A percentile compares a stretch with the other conserved stretches of the same genome.
Evolutionary conservation across 2,329 filamentous ascomycete genomes (phyloP).

Genomic region (Emergomyces pasteurianus): DNA sequence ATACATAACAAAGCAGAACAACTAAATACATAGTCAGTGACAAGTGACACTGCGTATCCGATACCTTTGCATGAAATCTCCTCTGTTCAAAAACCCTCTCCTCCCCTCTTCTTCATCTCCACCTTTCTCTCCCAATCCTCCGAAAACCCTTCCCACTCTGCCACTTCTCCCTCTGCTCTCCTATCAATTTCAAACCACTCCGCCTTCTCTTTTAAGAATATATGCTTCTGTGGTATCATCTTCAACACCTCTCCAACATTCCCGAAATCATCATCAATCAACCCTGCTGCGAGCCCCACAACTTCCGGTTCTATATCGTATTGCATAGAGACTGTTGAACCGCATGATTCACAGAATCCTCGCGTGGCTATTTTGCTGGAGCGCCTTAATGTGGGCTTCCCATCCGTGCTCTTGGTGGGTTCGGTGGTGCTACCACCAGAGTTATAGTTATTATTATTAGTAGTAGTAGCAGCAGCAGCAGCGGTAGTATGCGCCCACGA

Average conservation of each 20-base stretch:
- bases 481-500: neutral
- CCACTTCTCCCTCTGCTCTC: constrained; percentile 9
- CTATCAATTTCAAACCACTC: constrained; percentile 15
- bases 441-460: too few species aligned
- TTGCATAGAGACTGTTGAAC: neutral
- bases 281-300: neutral
- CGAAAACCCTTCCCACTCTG: constrained; percentile 8
- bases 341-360: neutral
- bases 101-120: neutral
- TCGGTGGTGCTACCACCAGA: neutral
- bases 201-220: constrained; percentile 13
- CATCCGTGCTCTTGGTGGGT: neutral
- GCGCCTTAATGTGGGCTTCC: neutral
- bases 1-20: too few species aligned
- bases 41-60: too few species aligned
- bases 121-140: constrained; percentile 1
- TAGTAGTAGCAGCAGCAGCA: neutral
- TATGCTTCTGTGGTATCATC: neutral
- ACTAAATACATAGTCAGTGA: too few species aligned
- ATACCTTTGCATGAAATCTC: neutral
- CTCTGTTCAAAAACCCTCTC: neutral
- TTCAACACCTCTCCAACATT: neutral
- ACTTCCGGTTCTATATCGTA: neutral
- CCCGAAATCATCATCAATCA: neutral
- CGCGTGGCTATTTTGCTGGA: neutral